Evolutionary conservation across 2,329 filamentous ascomycete genomes (phyloP).

Genomic region (Scedosporium apiospermum): DNA sequence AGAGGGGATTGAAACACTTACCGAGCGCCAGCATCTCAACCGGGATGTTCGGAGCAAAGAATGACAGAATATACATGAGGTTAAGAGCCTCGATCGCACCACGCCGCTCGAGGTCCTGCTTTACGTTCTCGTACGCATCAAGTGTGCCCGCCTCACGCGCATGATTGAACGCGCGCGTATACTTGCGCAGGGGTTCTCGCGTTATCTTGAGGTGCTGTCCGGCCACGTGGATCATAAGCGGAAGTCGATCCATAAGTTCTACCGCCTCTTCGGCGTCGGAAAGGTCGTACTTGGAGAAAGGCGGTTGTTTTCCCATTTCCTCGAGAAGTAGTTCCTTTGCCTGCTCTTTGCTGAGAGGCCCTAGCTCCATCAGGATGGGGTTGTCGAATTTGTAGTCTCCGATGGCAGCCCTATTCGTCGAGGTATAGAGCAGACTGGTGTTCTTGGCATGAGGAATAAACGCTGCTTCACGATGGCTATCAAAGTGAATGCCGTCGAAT

Average conservation of each 20-base stretch:
- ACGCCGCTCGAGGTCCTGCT: constrained; percentile 36
- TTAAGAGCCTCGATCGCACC: constrained; percentile 48
- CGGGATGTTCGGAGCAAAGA: constrained; percentile 55
- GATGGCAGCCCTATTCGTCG: constrained; percentile 46
- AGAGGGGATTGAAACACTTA: background rate
- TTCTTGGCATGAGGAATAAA: constrained; percentile 57
- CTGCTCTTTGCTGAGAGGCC: constrained; percentile 43
- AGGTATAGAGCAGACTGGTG: constrained; percentile 60
- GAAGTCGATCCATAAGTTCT: constrained; percentile 52
- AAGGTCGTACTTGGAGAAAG: constrained; percentile 43
- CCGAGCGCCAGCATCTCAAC: constrained; percentile 56
- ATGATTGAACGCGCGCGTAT: constrained; percentile 46
- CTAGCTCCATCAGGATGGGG: constrained; percentile 46
- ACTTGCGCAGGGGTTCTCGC: constrained; percentile 50
- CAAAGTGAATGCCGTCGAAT: constrained; percentile 57
- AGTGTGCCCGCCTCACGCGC: constrained; percentile 44
- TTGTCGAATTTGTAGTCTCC: constrained; percentile 51
- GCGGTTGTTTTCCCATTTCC: constrained; percentile 49
- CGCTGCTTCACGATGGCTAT: constrained; percentile 42
- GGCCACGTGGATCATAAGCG: constrained; percentile 58
- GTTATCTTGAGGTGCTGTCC: constrained; percentile 52
- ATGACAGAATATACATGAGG: constrained; percentile 54
- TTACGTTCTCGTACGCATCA: constrained; percentile 36
- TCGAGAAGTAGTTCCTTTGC: constrained; percentile 52
- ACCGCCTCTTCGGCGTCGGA: constrained; percentile 52